Evolutionary conservation across 768 basidiomycete genomes (phyloP), one percentile per base, ranked within the genome.

Genomic region (Cantharellus anzutake): DNA sequence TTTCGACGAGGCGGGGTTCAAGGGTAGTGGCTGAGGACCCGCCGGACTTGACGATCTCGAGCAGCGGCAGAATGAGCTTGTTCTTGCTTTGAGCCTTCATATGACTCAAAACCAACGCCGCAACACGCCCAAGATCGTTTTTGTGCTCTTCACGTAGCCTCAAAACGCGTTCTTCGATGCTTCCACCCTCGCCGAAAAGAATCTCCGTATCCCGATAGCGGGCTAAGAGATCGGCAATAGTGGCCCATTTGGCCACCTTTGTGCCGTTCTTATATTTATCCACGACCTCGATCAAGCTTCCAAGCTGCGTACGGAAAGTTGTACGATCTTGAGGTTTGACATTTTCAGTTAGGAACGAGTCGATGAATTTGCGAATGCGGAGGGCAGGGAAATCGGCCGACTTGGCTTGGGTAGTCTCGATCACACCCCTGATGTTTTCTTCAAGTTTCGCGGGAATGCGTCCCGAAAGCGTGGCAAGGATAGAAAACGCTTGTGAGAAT

Each of bases 51-150:
- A 98, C 80, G 66, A 93, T 79, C 64, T 98, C 93, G 44, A 98
- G 78, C 51, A 98, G 74, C 16, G 82, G 78, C 55, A 94, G 76
- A 51, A 96, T 78, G 56, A 98, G 77, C 68, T 88, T 91, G 64
- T 82, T 81, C 75, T 98, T 98, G 73, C 84, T 82, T 64, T 86
- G 84, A 4, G 89, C 91, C 72, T 92, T 94, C 74, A 91, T 89
- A 71, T 99, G 96, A 60, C 93, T 94, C 57, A 98, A 78, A 16
- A 98, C 90, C 39, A 93, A 74, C 52, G 77, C 77, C 52, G 85
- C 83, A 41, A 88, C 96, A 60, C 83, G 81, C 70, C 97, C 92
- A 42, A 96, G 80, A 64, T 91, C 78, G 63, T 92, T 89, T 73
- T 93, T 94, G 76, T 93, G 71, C 65, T 91, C 83, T 57, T 98